Conservation (phyloP, 768 basidiomycete species). For the Saitozyma sp. region DNA sequence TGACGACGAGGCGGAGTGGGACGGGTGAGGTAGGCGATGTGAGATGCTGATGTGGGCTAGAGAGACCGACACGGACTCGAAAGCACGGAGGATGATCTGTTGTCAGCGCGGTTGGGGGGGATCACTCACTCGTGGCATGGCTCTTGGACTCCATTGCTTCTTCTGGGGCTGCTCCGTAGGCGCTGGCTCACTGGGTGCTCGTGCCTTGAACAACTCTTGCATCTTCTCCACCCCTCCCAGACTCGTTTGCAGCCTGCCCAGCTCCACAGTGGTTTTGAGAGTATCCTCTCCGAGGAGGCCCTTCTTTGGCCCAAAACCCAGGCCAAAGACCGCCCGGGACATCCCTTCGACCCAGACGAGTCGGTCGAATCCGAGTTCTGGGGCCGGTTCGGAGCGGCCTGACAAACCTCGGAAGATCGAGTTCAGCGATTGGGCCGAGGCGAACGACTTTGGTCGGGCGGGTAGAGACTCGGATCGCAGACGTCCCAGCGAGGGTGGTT, state of each 20-base stretch:
- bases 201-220: constrained; percentile 13
- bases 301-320: constrained; percentile 41
- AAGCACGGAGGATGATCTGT: constrained; percentile 38
- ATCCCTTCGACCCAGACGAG: constrained; percentile 21
- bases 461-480: too few relatives aligned
- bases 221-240: constrained; percentile 18
- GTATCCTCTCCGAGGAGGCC: constrained; percentile 41
- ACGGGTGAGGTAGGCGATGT: constrained; percentile 17
- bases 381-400: too few relatives aligned
- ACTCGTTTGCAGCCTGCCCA: constrained; percentile 17
- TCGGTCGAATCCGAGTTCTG: constrained; percentile 13
- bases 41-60: constrained; percentile 21
- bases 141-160: constrained; percentile 22
- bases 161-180: background rate
- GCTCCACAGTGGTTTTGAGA: constrained; percentile 18
- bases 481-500: too few relatives aligned
- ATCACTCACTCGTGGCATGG: constrained; percentile 25
- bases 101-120: background rate
- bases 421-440: too few relatives aligned
- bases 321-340: constrained; percentile 11
- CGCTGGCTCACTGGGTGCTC: background rate
- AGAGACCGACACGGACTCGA: constrained; percentile 27
- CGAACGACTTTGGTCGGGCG: too few relatives aligned
- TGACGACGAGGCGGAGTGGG: constrained; percentile 22
- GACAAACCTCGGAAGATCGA: too few relatives aligned